Conservation (phyloP, 768 basidiomycete genomes). For the Pisolithus albus region DNA sequence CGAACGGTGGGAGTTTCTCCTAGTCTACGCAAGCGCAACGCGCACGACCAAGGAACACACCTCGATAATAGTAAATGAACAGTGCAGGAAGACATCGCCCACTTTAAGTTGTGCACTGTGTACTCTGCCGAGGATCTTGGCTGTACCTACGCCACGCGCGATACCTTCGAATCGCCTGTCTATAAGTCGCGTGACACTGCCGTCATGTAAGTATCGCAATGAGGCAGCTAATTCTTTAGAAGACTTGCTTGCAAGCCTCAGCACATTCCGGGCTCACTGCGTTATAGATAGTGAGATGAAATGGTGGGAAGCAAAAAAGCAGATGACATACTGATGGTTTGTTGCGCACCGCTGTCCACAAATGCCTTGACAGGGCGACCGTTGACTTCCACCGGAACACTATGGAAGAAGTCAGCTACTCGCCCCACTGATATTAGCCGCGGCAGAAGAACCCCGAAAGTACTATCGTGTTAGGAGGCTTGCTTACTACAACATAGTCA, state of each 20-base stretch:
- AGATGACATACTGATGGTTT: slow-evolving; percentile 78
- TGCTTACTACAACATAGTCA: slow-evolving; percentile 93
- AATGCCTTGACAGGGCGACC: slow-evolving; percentile 88
- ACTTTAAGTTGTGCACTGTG: slow-evolving; percentile 92
- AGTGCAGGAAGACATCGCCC: slow-evolving; percentile 75
- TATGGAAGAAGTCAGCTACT: slow-evolving; percentile 20
- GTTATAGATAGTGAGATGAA: slow-evolving; percentile 1
- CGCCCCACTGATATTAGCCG: too few species aligned
- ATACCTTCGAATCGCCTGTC: slow-evolving; percentile 86
- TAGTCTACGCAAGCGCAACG: background rate
- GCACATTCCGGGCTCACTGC: slow-evolving; percentile 89
- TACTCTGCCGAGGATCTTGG: slow-evolving; percentile 87
- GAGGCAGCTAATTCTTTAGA: background rate
- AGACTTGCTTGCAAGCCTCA: slow-evolving; percentile 76
- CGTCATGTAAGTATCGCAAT: slow-evolving; percentile 3
- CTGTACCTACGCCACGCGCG: slow-evolving; percentile 90
- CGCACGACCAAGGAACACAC: slow-evolving; percentile 30
- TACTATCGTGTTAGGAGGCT: background rate
- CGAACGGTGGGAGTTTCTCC: background rate
- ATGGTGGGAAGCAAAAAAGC: slow-evolving; percentile 1
- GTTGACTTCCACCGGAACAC: slow-evolving; percentile 90
- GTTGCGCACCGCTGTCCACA: slow-evolving; percentile 96
- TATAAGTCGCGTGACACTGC: slow-evolving; percentile 86
- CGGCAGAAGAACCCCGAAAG: background rate
- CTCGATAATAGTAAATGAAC: slow-evolving; percentile 95